phyloP scores from a whole-genome alignment of 495 filamentous ascomycete species.

The Hyaloscypha finlandica region DNA sequence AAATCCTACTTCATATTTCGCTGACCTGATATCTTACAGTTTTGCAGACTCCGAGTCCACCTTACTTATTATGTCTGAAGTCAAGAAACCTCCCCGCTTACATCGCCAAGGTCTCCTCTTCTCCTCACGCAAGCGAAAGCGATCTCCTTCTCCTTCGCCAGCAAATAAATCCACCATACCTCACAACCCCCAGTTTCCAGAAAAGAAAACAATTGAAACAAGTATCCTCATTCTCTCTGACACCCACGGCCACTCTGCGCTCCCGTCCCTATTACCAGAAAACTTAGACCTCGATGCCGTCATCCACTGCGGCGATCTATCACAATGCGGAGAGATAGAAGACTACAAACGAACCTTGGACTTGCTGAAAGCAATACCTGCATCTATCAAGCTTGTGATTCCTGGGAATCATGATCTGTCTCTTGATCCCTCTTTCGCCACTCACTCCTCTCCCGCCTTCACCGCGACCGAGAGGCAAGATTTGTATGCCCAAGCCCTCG shows the following conservation, averaged over 20 bases:
- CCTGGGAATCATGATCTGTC: constrained; percentile 80
- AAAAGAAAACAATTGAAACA: constrained; percentile 32
- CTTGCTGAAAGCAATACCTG: constrained; percentile 55
- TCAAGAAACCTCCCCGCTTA: not conserved
- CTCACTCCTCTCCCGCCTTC: not conserved
- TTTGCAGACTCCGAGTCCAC: too few species aligned
- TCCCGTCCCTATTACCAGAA: constrained; percentile 35
- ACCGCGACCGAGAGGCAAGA: constrained; percentile 3
- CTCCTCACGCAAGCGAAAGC: not conserved
- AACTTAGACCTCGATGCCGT: constrained; percentile 53
- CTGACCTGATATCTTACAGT: too few species aligned
- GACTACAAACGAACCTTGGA: constrained; percentile 56
- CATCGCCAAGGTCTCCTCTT: not conserved
- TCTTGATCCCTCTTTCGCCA: constrained; percentile 52
- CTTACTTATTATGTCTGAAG: not conserved
- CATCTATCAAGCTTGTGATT: constrained; percentile 74
- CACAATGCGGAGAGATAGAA: constrained; percentile 55
- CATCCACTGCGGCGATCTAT: constrained; percentile 76
- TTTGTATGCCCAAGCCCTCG: constrained; percentile 31
- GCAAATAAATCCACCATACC: not conserved
- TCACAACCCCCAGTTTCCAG: not conserved
- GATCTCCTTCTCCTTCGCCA: too few species aligned
- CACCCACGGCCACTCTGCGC: constrained; percentile 45
- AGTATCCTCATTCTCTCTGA: constrained; percentile 62
- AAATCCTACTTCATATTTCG: too few species aligned